Conservation (phyloP, 495 filamentous ascomycete species). For the Alectoria sarmentosa region DNA sequence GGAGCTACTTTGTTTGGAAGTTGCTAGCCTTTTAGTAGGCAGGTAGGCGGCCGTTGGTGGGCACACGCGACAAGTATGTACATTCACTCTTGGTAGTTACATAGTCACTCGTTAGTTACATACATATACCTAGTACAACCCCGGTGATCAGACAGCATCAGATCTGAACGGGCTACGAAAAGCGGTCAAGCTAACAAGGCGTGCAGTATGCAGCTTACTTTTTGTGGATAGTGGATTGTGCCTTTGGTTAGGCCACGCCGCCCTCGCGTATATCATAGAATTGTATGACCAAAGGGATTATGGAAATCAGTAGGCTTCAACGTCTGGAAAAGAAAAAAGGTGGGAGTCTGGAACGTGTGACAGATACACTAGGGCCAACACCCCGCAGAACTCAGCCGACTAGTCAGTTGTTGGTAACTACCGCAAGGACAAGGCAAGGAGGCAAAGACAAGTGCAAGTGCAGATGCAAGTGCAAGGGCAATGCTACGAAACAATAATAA, state of each 20-base stretch:
- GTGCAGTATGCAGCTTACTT: constrained; percentile 15
- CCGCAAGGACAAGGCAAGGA: not conserved
- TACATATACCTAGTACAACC: too few relatives aligned
- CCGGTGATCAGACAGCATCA: constrained; percentile 18
- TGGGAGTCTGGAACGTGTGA: constrained; percentile 1
- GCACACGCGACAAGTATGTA: too few relatives aligned
- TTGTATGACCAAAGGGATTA: too few relatives aligned
- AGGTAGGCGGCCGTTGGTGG: not conserved
- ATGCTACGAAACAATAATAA: not conserved
- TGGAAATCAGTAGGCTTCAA: too few relatives aligned
- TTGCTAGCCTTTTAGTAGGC: too few relatives aligned
- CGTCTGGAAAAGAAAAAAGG: not conserved
- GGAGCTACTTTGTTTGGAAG: not conserved
- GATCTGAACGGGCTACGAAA: constrained; percentile 17
- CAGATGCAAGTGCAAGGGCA: too few relatives aligned
- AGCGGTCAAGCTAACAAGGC: constrained; percentile 16
- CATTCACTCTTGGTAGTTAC: too few relatives aligned
- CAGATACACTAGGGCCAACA: not conserved
- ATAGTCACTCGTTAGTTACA: too few relatives aligned
- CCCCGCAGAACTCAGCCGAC: not conserved
- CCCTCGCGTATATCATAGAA: not conserved
- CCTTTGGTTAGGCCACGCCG: not conserved
- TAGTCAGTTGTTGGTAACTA: too few relatives aligned
- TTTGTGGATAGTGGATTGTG: not conserved
- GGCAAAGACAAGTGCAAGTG: not conserved